phyloP scores from a whole-genome alignment of 495 filamentous ascomycete species.

The Aspergillus affinis region DNA sequence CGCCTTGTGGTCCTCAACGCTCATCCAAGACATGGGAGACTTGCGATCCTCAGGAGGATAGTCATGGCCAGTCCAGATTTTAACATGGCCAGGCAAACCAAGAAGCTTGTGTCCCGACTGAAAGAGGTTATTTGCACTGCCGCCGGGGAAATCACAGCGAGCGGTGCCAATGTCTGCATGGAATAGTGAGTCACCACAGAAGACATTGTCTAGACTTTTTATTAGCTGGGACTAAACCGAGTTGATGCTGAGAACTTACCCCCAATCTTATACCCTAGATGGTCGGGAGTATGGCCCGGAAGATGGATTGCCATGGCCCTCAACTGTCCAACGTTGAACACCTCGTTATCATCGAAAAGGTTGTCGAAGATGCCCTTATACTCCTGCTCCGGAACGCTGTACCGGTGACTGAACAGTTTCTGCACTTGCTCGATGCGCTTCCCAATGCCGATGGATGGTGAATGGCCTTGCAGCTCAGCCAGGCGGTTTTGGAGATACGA shows the following conservation, averaged over 20 bases:
- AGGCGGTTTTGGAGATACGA: slow-evolving; percentile 53
- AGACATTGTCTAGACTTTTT: slow-evolving; percentile 43
- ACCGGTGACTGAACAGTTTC: slow-evolving; percentile 45
- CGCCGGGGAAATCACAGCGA: slow-evolving; percentile 60
- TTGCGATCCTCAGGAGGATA: slow-evolving; percentile 39
- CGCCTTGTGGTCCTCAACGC: slow-evolving; percentile 48
- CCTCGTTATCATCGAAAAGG: slow-evolving; percentile 54
- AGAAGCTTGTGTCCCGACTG: slow-evolving; percentile 48
- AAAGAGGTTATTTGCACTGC: slow-evolving; percentile 46
- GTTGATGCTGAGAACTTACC: slow-evolving; percentile 10
- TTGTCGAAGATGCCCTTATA: slow-evolving; percentile 48
- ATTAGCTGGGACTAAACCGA: neutral
- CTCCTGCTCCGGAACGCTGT: slow-evolving; percentile 43
- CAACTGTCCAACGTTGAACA: slow-evolving; percentile 50
- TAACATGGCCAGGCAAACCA: slow-evolving; percentile 40
- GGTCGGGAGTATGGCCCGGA: slow-evolving; percentile 63
- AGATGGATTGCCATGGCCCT: slow-evolving; percentile 50
- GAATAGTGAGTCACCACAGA: slow-evolving; percentile 62
- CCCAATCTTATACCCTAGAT: slow-evolving; percentile 59
- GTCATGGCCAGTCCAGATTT: slow-evolving; percentile 53
- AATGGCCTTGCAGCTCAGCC: slow-evolving; percentile 17
- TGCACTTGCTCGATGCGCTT: slow-evolving; percentile 55
- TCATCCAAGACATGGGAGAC: slow-evolving; percentile 43
- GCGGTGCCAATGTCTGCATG: slow-evolving; percentile 58
- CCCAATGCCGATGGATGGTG: slow-evolving; percentile 51